Conservation (phyloP, 441 rosid species). For the Erodium moschatum region DNA sequence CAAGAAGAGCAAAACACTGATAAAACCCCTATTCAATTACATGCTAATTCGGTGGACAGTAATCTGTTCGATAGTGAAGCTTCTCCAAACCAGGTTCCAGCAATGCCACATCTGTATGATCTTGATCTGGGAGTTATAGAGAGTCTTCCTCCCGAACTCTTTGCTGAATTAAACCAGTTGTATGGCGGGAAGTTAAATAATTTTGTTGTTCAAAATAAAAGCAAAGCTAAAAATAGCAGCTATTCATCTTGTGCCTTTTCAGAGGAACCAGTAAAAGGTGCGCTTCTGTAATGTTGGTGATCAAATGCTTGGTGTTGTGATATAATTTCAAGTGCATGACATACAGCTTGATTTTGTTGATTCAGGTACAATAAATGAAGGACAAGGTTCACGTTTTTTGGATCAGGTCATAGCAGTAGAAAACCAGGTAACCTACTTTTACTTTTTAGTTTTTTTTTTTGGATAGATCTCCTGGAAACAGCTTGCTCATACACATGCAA, state of each 20-base stretch:
- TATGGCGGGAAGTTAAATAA: constrained; percentile 65
- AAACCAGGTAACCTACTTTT: constrained; percentile 34
- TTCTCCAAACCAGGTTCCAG: constrained; percentile 27
- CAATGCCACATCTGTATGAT: constrained; percentile 53
- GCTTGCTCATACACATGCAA: constrained; percentile 9
- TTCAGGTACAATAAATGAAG: constrained; percentile 22
- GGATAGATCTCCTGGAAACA: constrained; percentile 10
- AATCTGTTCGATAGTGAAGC: constrained; percentile 24
- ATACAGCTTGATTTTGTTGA: constrained; percentile 17
- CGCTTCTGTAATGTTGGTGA: constrained; percentile 18
- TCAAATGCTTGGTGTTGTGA: neutral
- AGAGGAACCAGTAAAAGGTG: constrained; percentile 30
- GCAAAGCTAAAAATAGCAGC: constrained; percentile 27
- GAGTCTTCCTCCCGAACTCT: constrained; percentile 76
- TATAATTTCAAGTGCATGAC: constrained; percentile 20
- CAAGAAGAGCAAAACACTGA: constrained; percentile 22
- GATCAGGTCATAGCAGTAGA: constrained; percentile 21
- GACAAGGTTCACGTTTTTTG: constrained; percentile 23
- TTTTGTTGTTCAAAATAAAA: constrained; percentile 44
- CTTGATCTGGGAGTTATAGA: constrained; percentile 76
- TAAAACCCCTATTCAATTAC: constrained; percentile 28
- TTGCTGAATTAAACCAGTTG: constrained; percentile 68
- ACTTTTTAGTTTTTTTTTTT: constrained; percentile 10
- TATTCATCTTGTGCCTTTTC: constrained; percentile 23
- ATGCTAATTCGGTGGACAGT: constrained; percentile 24